Conservation (phyloP, 2,329 filamentous ascomycete species). For the Leptosphaerulina australis region DNA sequence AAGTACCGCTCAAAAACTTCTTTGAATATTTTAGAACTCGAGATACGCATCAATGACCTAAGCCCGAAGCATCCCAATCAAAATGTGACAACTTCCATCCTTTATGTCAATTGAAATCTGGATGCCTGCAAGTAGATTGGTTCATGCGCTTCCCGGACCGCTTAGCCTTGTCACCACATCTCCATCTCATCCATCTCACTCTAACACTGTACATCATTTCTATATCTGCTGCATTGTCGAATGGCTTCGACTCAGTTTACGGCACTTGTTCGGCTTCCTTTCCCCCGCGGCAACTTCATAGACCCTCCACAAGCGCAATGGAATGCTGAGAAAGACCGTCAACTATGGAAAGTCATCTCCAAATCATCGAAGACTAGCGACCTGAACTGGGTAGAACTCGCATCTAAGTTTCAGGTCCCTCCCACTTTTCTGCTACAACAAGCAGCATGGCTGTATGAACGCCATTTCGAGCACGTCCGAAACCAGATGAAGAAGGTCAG, state of each 20-base stretch:
- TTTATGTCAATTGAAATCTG: constrained; percentile 8
- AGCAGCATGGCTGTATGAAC: constrained; percentile 90
- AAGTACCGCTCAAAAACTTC: neutral
- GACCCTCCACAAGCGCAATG: constrained; percentile 89
- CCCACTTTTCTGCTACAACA: constrained; percentile 90
- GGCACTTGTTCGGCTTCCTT: constrained; percentile 87
- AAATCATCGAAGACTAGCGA: constrained; percentile 77
- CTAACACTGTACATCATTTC: neutral
- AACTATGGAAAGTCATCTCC: constrained; percentile 88
- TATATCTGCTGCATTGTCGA: neutral
- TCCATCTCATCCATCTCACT: constrained; percentile 16
- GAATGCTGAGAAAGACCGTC: constrained; percentile 84
- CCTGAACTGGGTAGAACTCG: constrained; percentile 86
- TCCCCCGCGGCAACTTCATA: constrained; percentile 82
- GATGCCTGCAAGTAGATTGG: constrained; percentile 9
- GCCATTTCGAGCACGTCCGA: constrained; percentile 85
- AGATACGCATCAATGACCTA: neutral
- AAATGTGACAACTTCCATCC: neutral
- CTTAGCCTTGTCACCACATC: constrained; percentile 8
- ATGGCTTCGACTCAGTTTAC: constrained; percentile 60
- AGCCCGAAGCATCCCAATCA: neutral
- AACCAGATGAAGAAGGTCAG: constrained; percentile 84
- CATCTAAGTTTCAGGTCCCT: constrained; percentile 79
- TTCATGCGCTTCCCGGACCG: neutral
- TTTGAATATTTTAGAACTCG: neutral